Conservation (phyloP, 148 eudicot species). For the Diospyros lotus region DNA sequence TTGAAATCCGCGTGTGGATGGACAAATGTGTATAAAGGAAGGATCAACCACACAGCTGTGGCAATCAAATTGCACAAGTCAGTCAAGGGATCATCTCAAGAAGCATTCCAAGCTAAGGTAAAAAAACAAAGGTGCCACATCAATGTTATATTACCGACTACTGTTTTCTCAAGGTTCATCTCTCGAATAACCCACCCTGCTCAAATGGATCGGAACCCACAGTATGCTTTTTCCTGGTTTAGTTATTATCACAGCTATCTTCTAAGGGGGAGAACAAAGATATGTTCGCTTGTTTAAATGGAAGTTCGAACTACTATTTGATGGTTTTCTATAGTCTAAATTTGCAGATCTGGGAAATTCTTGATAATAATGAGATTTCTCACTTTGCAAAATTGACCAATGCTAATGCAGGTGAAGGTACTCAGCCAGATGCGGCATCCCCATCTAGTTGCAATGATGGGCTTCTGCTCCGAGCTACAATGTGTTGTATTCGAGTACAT, state of each 20-base stretch:
- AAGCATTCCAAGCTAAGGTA: constrained; percentile 54
- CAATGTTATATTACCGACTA: too few species aligned
- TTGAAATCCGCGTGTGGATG: constrained; percentile 43
- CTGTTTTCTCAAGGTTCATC: too few species aligned
- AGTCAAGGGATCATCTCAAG: constrained; percentile 25
- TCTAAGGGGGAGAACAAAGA: too few species aligned
- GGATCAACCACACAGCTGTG: constrained; percentile 42
- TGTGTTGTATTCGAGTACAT: constrained; percentile 70
- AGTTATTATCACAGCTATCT: too few species aligned
- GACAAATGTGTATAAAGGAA: constrained; percentile 53
- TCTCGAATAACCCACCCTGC: too few species aligned
- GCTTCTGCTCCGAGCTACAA: constrained; percentile 58
- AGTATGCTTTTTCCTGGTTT: background rate
- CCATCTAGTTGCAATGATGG: constrained; percentile 43
- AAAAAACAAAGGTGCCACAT: background rate
- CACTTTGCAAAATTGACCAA: too few species aligned
- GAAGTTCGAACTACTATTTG: too few species aligned
- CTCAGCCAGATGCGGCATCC: constrained; percentile 56
- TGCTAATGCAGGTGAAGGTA: constrained; percentile 47
- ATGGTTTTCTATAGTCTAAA: too few species aligned
- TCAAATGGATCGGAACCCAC: background rate
- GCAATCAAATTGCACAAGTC: constrained; percentile 47
- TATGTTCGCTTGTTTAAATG: too few species aligned
- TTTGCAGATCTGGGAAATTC: too few species aligned
- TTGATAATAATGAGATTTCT: too few species aligned